Conservation (phyloP, 495 filamentous ascomycete species). For the Daldinia loculata region DNA sequence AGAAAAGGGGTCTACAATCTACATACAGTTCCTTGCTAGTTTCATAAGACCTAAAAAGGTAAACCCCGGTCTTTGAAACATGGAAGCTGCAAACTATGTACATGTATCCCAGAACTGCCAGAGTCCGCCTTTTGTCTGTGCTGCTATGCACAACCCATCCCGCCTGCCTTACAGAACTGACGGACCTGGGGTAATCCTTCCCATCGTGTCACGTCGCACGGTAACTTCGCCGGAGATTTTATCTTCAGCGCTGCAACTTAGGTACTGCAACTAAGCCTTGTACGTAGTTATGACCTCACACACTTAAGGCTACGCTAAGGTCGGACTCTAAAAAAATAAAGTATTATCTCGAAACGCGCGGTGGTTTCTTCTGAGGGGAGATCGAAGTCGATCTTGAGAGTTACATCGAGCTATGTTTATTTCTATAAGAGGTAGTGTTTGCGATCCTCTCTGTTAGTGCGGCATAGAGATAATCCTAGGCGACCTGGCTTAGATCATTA, state of each 20-base stretch:
- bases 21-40: conserved; percentile 1
- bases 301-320: conserved; percentile 1
- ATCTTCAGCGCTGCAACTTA: conserved; percentile 24
- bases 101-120: background rate
- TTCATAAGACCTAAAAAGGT: conserved; percentile 18
- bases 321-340: background rate
- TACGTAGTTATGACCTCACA: background rate
- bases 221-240: conserved; percentile 20
- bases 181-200: conserved; percentile 26
- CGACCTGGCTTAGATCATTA: conserved; percentile 28
- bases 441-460: conserved; percentile 26
- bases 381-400: background rate
- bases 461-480: conserved; percentile 11
- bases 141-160: conserved; percentile 11
- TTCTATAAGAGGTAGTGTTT: conserved; percentile 13
- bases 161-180: background rate
- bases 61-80: conserved; percentile 31
- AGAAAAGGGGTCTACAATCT: background rate
- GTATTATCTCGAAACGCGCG: conserved; percentile 17
- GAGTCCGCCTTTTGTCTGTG: conserved; percentile 16
- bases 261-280: conserved; percentile 3
- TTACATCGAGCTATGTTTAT: conserved; percentile 7
- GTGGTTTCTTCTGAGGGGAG: conserved; percentile 8
- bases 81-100: conserved; percentile 25
- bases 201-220: background rate